These are phyloP conservation scores for Phytophthora fragariae DNA, from an alignment of 352 stramenopile genomes.

Conservation along the genomic window DNA sequence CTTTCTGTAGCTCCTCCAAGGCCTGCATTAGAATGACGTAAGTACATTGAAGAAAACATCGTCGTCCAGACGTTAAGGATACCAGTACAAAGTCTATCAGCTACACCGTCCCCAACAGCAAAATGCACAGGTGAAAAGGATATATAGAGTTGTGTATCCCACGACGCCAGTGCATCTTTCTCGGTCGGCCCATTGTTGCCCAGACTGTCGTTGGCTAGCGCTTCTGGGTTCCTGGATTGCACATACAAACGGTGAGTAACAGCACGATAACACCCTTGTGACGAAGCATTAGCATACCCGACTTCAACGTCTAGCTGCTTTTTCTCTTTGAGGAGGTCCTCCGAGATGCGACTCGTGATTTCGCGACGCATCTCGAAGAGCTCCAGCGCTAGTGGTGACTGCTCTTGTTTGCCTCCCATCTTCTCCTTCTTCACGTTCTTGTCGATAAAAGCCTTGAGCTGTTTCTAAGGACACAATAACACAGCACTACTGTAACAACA, in stretches of 20 bases:
- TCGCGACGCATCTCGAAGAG: slow-evolving; percentile 76
- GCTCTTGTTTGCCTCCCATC: slow-evolving; percentile 50
- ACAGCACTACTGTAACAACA: neutral
- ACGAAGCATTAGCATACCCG: slow-evolving; percentile 37
- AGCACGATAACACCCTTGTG: neutral
- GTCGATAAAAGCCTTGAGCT: slow-evolving; percentile 67
- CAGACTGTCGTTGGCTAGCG: slow-evolving; percentile 21
- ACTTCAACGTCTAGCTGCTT: slow-evolving; percentile 66
- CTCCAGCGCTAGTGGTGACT: slow-evolving; percentile 52
- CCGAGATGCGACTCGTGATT: slow-evolving; percentile 72
- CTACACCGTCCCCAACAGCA: neutral
- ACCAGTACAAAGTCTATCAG: slow-evolving; percentile 4
- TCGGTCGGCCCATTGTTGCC: slow-evolving; percentile 32
- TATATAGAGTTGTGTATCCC: slow-evolving; percentile 80
- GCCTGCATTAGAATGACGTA: slow-evolving; percentile 66
- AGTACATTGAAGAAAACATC: slow-evolving; percentile 20
- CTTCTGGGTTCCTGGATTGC: slow-evolving; percentile 33
- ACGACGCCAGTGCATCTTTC: slow-evolving; percentile 70
- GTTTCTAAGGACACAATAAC: slow-evolving; percentile 36
- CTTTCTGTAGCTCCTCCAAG: slow-evolving; percentile 59
- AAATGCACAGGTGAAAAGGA: slow-evolving; percentile 31
- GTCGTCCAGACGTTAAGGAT: slow-evolving; percentile 30
- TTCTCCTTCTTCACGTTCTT: slow-evolving; percentile 74
- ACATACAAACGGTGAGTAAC: slow-evolving; percentile 11
- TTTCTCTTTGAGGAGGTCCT: slow-evolving; percentile 76